These are phyloP conservation scores for Fusarium sp. DNA, from an alignment of 2,329 filamentous ascomycete species.

Conservation along the genomic window DNA sequence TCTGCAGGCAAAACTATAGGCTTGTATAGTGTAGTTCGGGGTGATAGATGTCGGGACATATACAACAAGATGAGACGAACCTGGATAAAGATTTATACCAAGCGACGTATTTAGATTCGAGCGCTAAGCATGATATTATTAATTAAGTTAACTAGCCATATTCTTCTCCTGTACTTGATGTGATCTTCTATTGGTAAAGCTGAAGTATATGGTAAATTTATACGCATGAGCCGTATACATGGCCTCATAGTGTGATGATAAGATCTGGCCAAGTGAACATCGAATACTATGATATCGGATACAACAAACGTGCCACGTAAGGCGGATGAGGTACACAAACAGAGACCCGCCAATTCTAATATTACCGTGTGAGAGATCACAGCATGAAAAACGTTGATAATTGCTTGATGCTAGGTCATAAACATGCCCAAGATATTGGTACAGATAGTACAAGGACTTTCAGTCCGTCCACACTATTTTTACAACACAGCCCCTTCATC, in stretches of 20 bases:
- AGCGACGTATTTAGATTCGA: slow-evolving; percentile 27
- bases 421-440: slow-evolving; percentile 50
- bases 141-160: not conserved
- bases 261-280: not conserved
- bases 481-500: slow-evolving; percentile 22
- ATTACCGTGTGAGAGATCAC: not conserved
- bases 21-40: slow-evolving; percentile 14
- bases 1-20: slow-evolving; percentile 31
- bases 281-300: not conserved
- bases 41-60: slow-evolving; percentile 23
- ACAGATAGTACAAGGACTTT: slow-evolving; percentile 52
- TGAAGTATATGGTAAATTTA: not conserved
- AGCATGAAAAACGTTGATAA: slow-evolving; percentile 33
- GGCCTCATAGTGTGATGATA: no score
- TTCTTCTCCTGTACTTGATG: not conserved
- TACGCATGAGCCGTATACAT: not conserved
- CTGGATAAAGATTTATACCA: slow-evolving; percentile 39
- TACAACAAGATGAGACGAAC: slow-evolving; percentile 37
- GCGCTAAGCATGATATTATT: slow-evolving; percentile 9
- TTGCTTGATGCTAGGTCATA: slow-evolving; percentile 49
- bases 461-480: slow-evolving; percentile 39
- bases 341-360: not conserved
- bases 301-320: not conserved
- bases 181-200: not conserved
- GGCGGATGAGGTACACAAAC: not conserved